Evolutionary conservation across 2,329 filamentous ascomycete species (phyloP), one percentile per base, ranked within the genome.

Genomic region (Shiraia sp.): DNA sequence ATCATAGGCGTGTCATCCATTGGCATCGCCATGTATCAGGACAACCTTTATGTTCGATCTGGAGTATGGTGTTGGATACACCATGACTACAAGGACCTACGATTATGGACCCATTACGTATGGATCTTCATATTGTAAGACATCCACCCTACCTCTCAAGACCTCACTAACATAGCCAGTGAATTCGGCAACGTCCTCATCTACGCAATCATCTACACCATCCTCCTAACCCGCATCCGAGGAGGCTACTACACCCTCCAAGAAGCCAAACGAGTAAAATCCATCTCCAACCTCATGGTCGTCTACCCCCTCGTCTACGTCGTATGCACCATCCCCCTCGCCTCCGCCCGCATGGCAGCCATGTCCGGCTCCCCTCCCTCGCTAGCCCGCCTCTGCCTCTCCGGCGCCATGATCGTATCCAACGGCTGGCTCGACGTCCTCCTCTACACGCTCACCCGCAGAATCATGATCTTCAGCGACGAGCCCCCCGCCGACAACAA

Each of bases 261-360:
- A 6, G 60, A 67, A 34, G 65, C 65, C 17, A 51, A 61, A 22
- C 65, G 67, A 19, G 71, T 70, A 14, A 59, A 64, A 31, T 56
- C 66, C 17, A 73, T 77, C 30, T 68, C 75, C 5, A 72, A 80
- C 7, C 82, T 87, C 48, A 80, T 81, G 78, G 71, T 86, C 22
- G 73, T 86, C 6, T 88, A 88, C 46, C 85, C 85, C 0, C 58
- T 85, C 51, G 83, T 87, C 49, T 88, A 88, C 61, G 75, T 86
- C 6, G 54, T 85, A n/a, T 85, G 85, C 59, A 88, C 85, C 0
- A 74, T 83, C 0, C 85, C 85, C 0, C 72, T 88, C 1, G 83
- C 83, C 4, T 74, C 80, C 0, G 82, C 83, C 10, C 79, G 85
- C 45, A 82, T 87, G 57, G 77, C 78, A 12, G 77, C 76, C 14